These are phyloP conservation scores for Wickerhamiella bombiphila DNA, from an alignment of 805 yeast species.

Conservation along the genomic window DNA sequence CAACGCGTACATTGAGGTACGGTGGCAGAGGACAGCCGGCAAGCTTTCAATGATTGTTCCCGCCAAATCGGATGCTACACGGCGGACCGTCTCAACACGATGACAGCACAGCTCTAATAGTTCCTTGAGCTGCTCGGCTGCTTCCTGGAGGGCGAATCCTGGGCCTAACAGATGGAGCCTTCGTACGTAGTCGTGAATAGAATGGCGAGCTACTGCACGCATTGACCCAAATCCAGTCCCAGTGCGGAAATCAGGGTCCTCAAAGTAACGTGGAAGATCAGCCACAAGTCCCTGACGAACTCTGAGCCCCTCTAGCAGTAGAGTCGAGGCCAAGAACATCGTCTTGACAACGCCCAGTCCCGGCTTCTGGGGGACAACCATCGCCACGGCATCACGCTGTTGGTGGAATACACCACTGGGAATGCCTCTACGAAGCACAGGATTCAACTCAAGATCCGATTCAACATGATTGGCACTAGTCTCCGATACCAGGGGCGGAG, in stretches of 20 bases:
- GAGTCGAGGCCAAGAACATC: slow-evolving; percentile 75
- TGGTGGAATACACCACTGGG: slow-evolving; percentile 27
- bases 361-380: slow-evolving; percentile 1
- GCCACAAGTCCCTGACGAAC: slow-evolving; percentile 72
- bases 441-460: slow-evolving; percentile 80
- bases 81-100: slow-evolving; percentile 58
- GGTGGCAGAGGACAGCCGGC: slow-evolving; percentile 71
- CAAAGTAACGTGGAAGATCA: slow-evolving; percentile 58
- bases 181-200: slow-evolving; percentile 36
- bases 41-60: slow-evolving; percentile 47
- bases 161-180: slow-evolving; percentile 28
- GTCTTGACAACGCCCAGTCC: slow-evolving; percentile 29
- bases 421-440: slow-evolving; percentile 79
- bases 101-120: slow-evolving; percentile 64
- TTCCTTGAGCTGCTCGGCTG: slow-evolving; percentile 55
- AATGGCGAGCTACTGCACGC: slow-evolving; percentile 45
- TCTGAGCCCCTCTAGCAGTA: slow-evolving; percentile 64
- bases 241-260: slow-evolving; percentile 66
- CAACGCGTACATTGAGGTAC: slow-evolving; percentile 55
- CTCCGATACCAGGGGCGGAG: slow-evolving; percentile 82
- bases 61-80: slow-evolving; percentile 64
- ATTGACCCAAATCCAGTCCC: slow-evolving; percentile 56
- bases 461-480: slow-evolving; percentile 70
- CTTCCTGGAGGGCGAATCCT: slow-evolving; percentile 40
- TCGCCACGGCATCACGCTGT: slow-evolving; percentile 7